A percentile compares a stretch with the other conserved stretches of the same genome.
Evolutionary conservation across 129 eudicot genomes (phyloP).

Genomic region (Mikania micrantha): DNA sequence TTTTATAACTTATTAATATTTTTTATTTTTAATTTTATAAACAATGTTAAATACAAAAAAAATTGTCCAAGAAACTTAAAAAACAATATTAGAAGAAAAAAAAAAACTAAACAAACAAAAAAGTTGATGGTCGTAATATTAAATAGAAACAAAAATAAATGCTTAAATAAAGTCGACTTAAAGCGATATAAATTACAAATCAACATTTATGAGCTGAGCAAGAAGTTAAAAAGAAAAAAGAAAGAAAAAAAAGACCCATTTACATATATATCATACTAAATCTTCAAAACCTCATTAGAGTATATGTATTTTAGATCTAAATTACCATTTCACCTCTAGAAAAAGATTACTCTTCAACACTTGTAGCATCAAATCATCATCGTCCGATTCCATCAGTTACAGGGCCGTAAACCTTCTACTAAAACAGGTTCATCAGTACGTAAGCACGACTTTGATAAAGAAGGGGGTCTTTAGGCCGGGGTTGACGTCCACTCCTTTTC

Average conservation of each 20-base stretch:
- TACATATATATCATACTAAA: background rate
- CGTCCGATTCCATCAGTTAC: constrained; percentile 48
- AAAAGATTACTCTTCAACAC: constrained; percentile 14
- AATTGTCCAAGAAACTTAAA: no score
- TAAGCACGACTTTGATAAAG: constrained; percentile 59
- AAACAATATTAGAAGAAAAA: no score
- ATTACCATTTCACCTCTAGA: constrained; percentile 18
- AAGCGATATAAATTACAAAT: no score
- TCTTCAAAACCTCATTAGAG: constrained; percentile 21
- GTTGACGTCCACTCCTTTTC: constrained; percentile 80
- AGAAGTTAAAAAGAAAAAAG: background rate
- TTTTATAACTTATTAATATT: no score
- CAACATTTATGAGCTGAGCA: background rate
- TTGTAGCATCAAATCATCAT: background rate
- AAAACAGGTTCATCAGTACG: constrained; percentile 85
- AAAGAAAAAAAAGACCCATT: background rate
- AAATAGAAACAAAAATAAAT: no score
- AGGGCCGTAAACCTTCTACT: constrained; percentile 80
- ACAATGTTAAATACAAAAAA: no score
- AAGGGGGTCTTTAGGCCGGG: constrained; percentile 77
- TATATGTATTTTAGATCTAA: constrained; percentile 27
- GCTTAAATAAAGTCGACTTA: no score
- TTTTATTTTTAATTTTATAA: no score
- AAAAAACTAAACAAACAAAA: no score
- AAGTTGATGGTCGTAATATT: no score